A percentile compares a stretch with the other conserved stretches of the same genome.
Evolutionary conservation across 73 alveolate genomes (phyloP).

Genomic region (Blepharisma japonicum): DNA sequence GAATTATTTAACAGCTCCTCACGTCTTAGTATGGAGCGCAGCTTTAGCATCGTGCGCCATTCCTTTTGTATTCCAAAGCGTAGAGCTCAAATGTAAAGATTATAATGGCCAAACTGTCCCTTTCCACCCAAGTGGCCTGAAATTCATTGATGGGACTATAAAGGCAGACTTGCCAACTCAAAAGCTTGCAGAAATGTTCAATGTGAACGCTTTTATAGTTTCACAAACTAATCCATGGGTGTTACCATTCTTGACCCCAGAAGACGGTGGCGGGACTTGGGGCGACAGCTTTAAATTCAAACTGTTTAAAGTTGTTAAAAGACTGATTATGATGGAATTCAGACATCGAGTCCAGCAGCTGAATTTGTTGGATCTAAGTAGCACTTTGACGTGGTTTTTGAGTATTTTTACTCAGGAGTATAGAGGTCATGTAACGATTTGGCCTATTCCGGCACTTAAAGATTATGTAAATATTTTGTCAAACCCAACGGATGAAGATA

Average conservation of each 20-base stretch:
- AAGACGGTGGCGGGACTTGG: conserved; percentile 55
- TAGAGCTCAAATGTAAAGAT: conserved; percentile 53
- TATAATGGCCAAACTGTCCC: conserved; percentile 49
- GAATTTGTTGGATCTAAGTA: conserved; percentile 35
- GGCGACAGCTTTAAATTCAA: conserved; percentile 37
- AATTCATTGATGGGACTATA: conserved; percentile 61
- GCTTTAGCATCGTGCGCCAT: conserved; percentile 61
- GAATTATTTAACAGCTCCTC: conserved; percentile 70
- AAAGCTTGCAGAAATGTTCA: conserved; percentile 65
- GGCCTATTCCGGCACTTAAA: conserved; percentile 39
- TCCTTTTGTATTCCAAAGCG: conserved; percentile 61
- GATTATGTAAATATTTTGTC: conserved; percentile 47
- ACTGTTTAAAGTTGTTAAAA: conserved; percentile 35
- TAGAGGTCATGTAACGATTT: conserved; percentile 64
- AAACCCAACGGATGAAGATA: conserved; percentile 46
- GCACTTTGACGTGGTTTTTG: conserved; percentile 31
- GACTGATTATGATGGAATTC: conserved; percentile 46
- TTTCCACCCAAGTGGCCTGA: conserved; percentile 32
- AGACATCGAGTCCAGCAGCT: conserved; percentile 34
- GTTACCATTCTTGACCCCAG: conserved; percentile 55
- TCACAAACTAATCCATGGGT: conserved; percentile 66
- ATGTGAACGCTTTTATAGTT: conserved; percentile 66
- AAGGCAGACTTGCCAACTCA: conserved; percentile 66
- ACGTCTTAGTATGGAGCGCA: conserved; percentile 63
- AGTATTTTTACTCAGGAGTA: conserved; percentile 41